Conservation (phyloP, 768 basidiomycete genomes). For the Lentinus tigrinus region DNA sequence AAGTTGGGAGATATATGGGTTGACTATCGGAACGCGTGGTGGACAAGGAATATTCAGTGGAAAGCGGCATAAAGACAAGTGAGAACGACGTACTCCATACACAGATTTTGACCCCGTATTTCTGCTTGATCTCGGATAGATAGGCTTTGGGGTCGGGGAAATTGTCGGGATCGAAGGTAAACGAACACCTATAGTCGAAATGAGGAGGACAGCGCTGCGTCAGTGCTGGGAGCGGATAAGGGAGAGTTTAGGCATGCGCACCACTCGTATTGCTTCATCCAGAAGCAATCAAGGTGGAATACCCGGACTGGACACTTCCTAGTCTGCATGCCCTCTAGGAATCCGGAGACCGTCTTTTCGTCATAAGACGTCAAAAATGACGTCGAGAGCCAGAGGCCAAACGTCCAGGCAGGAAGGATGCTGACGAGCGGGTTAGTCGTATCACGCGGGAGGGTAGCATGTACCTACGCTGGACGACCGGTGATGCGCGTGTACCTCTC, state of each 20-base stretch:
- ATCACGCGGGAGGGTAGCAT: not conserved
- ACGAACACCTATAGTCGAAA: slow-evolving; percentile 52
- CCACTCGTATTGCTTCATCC: slow-evolving; percentile 75
- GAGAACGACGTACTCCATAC: slow-evolving; percentile 54
- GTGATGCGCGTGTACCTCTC: slow-evolving; percentile 61
- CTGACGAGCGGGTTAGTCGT: slow-evolving; percentile 35
- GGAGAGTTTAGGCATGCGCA: slow-evolving; percentile 22
- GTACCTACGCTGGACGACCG: slow-evolving; percentile 54
- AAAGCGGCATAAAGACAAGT: not conserved
- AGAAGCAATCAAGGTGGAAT: slow-evolving; percentile 77
- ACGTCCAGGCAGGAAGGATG: slow-evolving; percentile 70
- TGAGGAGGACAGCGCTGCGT: not conserved
- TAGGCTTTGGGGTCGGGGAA: slow-evolving; percentile 74
- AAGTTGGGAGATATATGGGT: slow-evolving; percentile 70
- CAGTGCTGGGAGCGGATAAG: not conserved
- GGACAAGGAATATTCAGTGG: slow-evolving; percentile 3
- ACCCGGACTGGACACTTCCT: slow-evolving; percentile 64
- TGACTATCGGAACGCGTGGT: slow-evolving; percentile 41
- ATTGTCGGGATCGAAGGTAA: slow-evolving; percentile 73
- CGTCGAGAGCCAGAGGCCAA: slow-evolving; percentile 76
- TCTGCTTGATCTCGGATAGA: slow-evolving; percentile 55
- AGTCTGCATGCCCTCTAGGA: slow-evolving; percentile 69
- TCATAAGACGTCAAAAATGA: slow-evolving; percentile 75
- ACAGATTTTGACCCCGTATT: slow-evolving; percentile 69
- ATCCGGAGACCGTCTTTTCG: slow-evolving; percentile 63